These are phyloP conservation scores for Nadsonia commutata DNA, from an alignment of 1,139 yeast species.

Conservation along the genomic window DNA sequence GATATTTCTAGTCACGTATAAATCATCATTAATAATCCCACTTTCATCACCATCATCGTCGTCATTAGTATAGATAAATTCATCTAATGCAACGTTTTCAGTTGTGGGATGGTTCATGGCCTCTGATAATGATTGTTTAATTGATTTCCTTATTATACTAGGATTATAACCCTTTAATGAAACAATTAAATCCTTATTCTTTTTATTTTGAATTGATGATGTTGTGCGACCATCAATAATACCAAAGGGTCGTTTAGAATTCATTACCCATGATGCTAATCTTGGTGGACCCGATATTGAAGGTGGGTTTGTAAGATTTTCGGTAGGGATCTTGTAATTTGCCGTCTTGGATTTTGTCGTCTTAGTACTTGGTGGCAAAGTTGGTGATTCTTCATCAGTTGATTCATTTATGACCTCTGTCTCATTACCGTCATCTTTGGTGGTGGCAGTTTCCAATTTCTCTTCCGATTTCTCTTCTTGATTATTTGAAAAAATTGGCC, in stretches of 20 bases:
- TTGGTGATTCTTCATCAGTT: neutral
- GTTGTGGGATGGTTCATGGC: constrained; percentile 8
- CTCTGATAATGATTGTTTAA: neutral
- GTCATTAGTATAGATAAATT: constrained; percentile 74
- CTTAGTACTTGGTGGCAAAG: neutral
- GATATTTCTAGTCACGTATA: constrained; percentile 27
- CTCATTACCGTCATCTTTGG: neutral
- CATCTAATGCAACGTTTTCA: constrained; percentile 70
- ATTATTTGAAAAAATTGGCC: too few relatives aligned
- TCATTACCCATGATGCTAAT: constrained; percentile 84
- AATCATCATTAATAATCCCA: constrained; percentile 8
- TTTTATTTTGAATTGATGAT: constrained; percentile 44
- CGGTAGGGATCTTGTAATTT: constrained; percentile 64
- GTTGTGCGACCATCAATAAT: constrained; percentile 90
- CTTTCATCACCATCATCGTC: constrained; percentile 49
- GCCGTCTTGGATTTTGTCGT: neutral
- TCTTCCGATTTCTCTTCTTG: too few relatives aligned
- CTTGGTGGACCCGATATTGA: constrained; percentile 84
- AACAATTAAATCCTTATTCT: constrained; percentile 1
- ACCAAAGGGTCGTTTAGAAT: constrained; percentile 66
- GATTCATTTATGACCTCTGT: neutral
- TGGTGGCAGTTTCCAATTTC: too few relatives aligned
- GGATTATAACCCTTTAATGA: neutral
- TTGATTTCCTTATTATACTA: neutral
- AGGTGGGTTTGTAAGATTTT: constrained; percentile 70